A percentile compares a stretch with the other conserved stretches of the same genome.
These are phyloP conservation scores for Orobanche coerulescens DNA, from an alignment of 257 asterid genomes.

Conservation along the genomic window DNA sequence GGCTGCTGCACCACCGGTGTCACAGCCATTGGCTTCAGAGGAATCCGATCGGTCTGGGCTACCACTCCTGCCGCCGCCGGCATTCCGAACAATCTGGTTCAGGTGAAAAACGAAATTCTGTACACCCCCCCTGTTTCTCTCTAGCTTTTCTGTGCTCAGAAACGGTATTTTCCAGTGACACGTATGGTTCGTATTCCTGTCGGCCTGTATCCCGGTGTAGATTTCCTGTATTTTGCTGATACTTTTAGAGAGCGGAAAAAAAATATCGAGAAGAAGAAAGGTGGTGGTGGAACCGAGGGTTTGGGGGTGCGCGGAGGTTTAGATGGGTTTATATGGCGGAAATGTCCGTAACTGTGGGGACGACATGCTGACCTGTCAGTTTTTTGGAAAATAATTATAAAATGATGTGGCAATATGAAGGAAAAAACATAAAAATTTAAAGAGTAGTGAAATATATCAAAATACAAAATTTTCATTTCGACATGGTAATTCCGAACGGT, in stretches of 20 bases:
- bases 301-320: constrained; percentile 33
- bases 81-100: constrained; percentile 39
- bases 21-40: constrained; percentile 34
- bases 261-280: neutral
- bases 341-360: constrained; percentile 43
- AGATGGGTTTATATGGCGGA: constrained; percentile 33
- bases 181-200: constrained; percentile 13
- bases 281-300: constrained; percentile 44
- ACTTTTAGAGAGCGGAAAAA: constrained; percentile 22
- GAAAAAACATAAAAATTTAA: neutral
- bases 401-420: constrained; percentile 15
- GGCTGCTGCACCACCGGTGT: constrained; percentile 39
- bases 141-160: constrained; percentile 7
- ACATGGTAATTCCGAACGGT: too few relatives aligned
- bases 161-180: constrained; percentile 15
- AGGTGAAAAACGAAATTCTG: constrained; percentile 13
- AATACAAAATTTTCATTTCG: too few relatives aligned
- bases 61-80: constrained; percentile 73
- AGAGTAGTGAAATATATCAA: too few relatives aligned
- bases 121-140: too few relatives aligned
- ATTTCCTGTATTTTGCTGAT: constrained; percentile 6
- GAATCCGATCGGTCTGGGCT: constrained; percentile 45
- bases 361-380: constrained; percentile 23
- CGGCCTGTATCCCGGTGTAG: constrained; percentile 22
- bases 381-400: neutral